Percentiles rank a stretch among this genome's conserved stretches.
Conservation (phyloP, 441 rosid species). For the Biscutella auriculata region DNA sequence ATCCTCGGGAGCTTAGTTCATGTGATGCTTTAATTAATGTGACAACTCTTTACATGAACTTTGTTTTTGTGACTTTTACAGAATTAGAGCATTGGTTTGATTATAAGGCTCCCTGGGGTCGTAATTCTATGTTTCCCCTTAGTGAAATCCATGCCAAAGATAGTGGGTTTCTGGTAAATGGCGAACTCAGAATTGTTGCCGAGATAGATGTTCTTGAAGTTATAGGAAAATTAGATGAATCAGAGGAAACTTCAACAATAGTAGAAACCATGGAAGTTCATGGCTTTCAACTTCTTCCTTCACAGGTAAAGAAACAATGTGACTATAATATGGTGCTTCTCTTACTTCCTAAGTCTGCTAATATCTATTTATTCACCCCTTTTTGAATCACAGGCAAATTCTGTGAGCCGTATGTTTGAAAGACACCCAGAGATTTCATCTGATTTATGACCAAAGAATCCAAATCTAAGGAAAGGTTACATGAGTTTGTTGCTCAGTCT, state of each 20-base stretch:
- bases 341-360: neutral
- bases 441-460: neutral
- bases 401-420: neutral
- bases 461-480: neutral
- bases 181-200: neutral
- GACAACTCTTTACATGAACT: neutral
- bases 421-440: neutral
- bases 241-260: neutral
- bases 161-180: neutral
- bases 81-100: neutral
- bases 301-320: too few species aligned
- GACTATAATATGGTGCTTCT: neutral
- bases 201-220: slow-evolving; percentile 9
- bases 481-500: neutral
- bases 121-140: neutral
- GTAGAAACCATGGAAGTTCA: neutral
- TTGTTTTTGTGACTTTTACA: neutral
- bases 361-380: neutral
- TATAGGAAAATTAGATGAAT: neutral
- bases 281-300: neutral
- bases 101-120: neutral
- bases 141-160: neutral
- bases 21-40: neutral
- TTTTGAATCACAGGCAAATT: neutral
- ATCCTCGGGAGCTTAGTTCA: too few species aligned